These are phyloP conservation scores for Ramaria sp. DNA, from an alignment of 768 basidiomycete genomes.

Conservation along the genomic window DNA sequence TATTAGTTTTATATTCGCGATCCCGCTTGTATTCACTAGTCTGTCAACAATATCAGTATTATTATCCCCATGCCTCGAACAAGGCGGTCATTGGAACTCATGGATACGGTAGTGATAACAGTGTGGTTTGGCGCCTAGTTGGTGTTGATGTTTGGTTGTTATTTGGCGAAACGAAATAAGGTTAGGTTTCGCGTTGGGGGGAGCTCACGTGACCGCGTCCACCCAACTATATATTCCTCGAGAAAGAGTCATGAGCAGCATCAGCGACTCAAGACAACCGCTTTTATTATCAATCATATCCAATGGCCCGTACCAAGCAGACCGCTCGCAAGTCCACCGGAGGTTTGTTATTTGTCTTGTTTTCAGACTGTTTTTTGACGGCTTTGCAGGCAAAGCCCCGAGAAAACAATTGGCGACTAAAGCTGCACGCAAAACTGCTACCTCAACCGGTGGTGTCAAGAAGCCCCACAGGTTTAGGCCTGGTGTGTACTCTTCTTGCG, in stretches of 20 bases:
- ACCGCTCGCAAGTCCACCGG: slow-evolving; percentile 99
- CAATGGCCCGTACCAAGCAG: slow-evolving; percentile 95
- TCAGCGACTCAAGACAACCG: not conserved
- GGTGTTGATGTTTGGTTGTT: not conserved
- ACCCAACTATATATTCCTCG: not conserved
- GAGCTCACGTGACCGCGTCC: slow-evolving; percentile 5
- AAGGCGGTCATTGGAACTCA: too few relatives aligned
- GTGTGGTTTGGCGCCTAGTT: not conserved
- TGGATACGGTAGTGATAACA: not conserved
- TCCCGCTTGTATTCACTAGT: not conserved
- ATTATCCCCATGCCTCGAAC: too few relatives aligned
- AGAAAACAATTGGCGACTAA: slow-evolving; percentile 95
- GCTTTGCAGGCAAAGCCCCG: slow-evolving; percentile 62
- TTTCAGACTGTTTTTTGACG: slow-evolving; percentile 12
- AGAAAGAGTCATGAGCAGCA: not conserved
- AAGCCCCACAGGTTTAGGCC: slow-evolving; percentile 97
- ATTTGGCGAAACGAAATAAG: slow-evolving; percentile 8
- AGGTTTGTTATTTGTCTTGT: slow-evolving; percentile 45
- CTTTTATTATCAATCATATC: not conserved
- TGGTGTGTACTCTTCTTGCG: slow-evolving; percentile 18
- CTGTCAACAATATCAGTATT: not conserved
- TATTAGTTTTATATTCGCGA: not conserved
- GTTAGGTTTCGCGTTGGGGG: not conserved
- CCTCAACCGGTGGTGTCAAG: slow-evolving; percentile 91
- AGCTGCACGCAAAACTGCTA: slow-evolving; percentile 83